Base-by-base conservation (phyloP, 2,329 filamentous ascomycete genomes). In the Whalleya microplaca region DNA sequence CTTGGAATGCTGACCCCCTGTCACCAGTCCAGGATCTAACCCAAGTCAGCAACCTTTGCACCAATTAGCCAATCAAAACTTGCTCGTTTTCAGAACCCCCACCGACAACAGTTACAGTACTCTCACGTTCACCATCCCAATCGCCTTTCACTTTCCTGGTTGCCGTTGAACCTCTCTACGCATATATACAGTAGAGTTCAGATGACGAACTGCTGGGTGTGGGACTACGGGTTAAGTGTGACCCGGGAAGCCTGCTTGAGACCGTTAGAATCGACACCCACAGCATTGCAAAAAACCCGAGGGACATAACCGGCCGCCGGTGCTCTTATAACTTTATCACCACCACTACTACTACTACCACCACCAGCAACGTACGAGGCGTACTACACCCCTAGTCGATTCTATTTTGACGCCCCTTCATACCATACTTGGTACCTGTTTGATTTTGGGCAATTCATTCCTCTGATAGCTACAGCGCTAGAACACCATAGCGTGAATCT, bases 11-110 rank as follows among this genome's bases (percentile, higher is more conserved):
- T 12, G 32, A 49, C 49, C 20, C 51, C 51, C 49, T 55, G 55
- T 58, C 50, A 40, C 50, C 53, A 53, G 51, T 55, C 52, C 61
- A 58, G 60, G 60, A 61, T 61, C 55, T 60, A 63, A 63, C 59
- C 53, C 44, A 66, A 63, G 56, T 63, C 54, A 60, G 60, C 59
- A 65, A 60, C 61, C 63, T 66, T 66, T 63, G 41, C 47, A 40
- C 41, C 12, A 44, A 49, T 14, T 45, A 64, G 64, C 75, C 75
- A 78, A 78, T 78, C 70, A 75, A 78, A 78, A 78, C 76, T 77
- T 78, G 75, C 76, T 78, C 75, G 75, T 66, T 63, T 63, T 61
- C 58, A 59, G 52, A 56, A 56, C 62, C 65, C 66, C 66, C 64
- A 67, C 66, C 62, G 48, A 59, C 64, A 63, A 60, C 57, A 57